phyloP scores from a whole-genome alignment of 2,329 filamentous ascomycete species.

The Iodosphaeria phyllophila region DNA sequence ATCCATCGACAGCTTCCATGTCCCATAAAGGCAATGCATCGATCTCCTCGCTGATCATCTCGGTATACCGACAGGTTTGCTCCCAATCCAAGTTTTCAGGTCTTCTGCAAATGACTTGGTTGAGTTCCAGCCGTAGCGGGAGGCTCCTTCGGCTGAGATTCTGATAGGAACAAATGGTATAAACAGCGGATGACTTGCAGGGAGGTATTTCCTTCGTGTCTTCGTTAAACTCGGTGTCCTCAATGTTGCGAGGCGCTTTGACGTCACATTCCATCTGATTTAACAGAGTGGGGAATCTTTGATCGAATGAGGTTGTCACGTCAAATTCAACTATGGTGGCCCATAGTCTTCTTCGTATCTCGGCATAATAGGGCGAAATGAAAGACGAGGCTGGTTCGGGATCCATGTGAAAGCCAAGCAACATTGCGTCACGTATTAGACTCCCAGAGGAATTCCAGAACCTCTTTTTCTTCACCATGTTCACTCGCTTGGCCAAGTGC shows the following conservation, averaged over 20 bases:
- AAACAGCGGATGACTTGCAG: slow-evolving; percentile 30
- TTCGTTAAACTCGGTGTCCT: slow-evolving; percentile 38
- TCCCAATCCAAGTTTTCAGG: slow-evolving; percentile 39
- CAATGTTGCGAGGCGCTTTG: slow-evolving; percentile 33
- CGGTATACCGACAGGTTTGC: slow-evolving; percentile 40
- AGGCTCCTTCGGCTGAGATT: slow-evolving; percentile 36
- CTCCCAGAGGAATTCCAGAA: slow-evolving; percentile 40
- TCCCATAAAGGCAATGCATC: slow-evolving; percentile 40
- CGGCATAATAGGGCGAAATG: slow-evolving; percentile 39
- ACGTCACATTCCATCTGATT: slow-evolving; percentile 29
- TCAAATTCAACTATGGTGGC: slow-evolving; percentile 42
- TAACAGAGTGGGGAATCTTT: slow-evolving; percentile 37
- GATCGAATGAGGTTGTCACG: slow-evolving; percentile 41
- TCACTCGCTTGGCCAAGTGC: slow-evolving; percentile 42
- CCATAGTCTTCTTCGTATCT: slow-evolving; percentile 43
- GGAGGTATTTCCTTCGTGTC: slow-evolving; percentile 29
- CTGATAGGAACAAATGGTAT: slow-evolving; percentile 41
- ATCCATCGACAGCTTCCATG: slow-evolving; percentile 16
- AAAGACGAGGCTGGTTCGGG: slow-evolving; percentile 33
- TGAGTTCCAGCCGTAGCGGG: slow-evolving; percentile 35
- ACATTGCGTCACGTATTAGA: slow-evolving; percentile 37
- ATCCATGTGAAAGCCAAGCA: slow-evolving; percentile 39
- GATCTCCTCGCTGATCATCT: slow-evolving; percentile 41
- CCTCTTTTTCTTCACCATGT: slow-evolving; percentile 45
- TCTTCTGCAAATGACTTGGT: slow-evolving; percentile 33